Evolutionary conservation across 768 basidiomycete species (phyloP), one percentile per base, ranked within the genome.

Genomic region (Lactifluus piperatus): DNA sequence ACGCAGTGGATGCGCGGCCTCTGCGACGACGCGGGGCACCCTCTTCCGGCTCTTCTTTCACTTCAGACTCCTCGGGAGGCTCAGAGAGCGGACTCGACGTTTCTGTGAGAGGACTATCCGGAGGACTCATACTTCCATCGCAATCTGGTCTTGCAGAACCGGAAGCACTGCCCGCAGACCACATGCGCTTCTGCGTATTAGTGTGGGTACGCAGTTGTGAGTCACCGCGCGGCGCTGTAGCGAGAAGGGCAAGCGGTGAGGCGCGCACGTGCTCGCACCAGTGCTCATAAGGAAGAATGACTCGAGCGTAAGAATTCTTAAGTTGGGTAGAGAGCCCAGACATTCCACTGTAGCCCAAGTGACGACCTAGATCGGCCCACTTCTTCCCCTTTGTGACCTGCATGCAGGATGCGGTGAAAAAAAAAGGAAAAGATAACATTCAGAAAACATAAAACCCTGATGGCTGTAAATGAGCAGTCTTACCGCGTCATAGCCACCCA

Each of bases 211-310:
- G 72, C 9, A 79, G 76, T 56, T 75, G 75, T 57, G 76, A 72
- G 50, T 64, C 65, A 39, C 59, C 59, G 72, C 63, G 63, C 39
- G 51, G 50, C 13, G 45, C 46, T 41, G 62, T 62, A 32, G 64
- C 56, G 16, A 64, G 54, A 50, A 50, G 70, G 16, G 78, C 76
- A 53, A 78, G 63, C 13, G 86, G 81, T 30, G 84, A 84, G 66
- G 81, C 85, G 60, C 83, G 81, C 46, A 85, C 88, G 50, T 84
- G 81, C 49, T 86, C 82, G 57, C 84, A 86, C 70, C 92, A 97
- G 67, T 90, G 83, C 68, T 98, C 95, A 67, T 92, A 99, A n/a
- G 97, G 97, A 45, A 93, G 80, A 65, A 99, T 90, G 68, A 99
- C 90, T 55, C 88, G 83, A 58, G 79, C 80, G 72, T 95, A 99